Evolutionary conservation across 805 yeast species (phyloP).

Genomic region (Sugiyamaella floridensis): DNA sequence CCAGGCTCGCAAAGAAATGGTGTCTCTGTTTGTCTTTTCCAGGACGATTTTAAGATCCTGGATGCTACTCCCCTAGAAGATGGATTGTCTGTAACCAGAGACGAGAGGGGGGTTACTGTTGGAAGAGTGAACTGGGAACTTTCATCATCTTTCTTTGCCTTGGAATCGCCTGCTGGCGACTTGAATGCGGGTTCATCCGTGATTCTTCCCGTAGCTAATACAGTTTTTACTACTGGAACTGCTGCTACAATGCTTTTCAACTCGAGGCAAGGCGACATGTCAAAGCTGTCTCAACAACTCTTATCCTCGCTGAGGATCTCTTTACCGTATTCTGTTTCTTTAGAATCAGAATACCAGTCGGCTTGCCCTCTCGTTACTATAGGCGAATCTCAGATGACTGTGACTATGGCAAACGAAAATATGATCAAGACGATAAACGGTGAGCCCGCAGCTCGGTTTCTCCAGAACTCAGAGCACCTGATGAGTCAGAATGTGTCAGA

Average conservation of each 20-base stretch:
- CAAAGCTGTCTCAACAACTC: not conserved
- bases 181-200: not conserved
- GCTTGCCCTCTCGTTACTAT: conserved; percentile 11
- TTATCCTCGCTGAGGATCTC: conserved; percentile 5
- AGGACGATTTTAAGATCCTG: conserved; percentile 13
- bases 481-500: conserved; percentile 6
- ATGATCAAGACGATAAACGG: conserved; percentile 50
- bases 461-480: conserved; percentile 34
- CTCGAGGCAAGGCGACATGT: not conserved
- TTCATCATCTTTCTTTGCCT: conserved; percentile 6
- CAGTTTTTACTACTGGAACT: conserved; percentile 27
- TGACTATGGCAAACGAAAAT: conserved; percentile 51
- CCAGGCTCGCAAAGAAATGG: conserved; percentile 29
- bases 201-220: conserved; percentile 27
- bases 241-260: conserved; percentile 14
- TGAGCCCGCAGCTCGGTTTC: conserved; percentile 48
- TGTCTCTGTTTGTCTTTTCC: conserved; percentile 21
- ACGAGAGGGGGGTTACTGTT: conserved; percentile 9
- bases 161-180: not conserved
- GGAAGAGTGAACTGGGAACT: conserved; percentile 17
- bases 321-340: not conserved
- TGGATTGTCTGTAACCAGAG: not conserved
- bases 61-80: conserved; percentile 18
- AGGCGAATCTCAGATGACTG: conserved; percentile 29
- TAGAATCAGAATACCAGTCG: not conserved